Evolutionary conservation across 2,329 filamentous ascomycete genomes (phyloP).

Genomic region (Colletotrichum liaoningense): DNA sequence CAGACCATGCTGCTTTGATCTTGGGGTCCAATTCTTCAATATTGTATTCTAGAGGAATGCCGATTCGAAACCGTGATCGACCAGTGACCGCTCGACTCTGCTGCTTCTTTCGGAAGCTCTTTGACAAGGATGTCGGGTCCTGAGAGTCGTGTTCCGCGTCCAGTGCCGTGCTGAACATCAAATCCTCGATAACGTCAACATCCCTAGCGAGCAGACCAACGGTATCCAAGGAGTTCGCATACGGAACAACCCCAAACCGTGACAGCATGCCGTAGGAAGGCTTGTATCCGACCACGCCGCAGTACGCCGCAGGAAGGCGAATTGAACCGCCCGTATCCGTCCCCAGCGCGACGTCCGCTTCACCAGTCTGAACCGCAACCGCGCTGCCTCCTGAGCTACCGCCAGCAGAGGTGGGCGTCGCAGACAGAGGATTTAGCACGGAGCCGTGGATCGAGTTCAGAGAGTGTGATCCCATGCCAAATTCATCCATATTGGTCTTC

Average conservation of each 20-base stretch:
- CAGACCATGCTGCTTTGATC: constrained; percentile 78
- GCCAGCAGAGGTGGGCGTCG: constrained; percentile 72
- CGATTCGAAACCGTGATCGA: constrained; percentile 57
- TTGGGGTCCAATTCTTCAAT: constrained; percentile 79
- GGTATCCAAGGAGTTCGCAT: constrained; percentile 93
- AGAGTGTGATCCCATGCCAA: constrained; percentile 94
- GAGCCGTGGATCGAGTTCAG: constrained; percentile 75
- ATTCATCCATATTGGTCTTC: constrained; percentile 96
- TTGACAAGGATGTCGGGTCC: constrained; percentile 80
- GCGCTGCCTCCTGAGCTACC: constrained; percentile 96
- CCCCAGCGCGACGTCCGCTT: constrained; percentile 76
- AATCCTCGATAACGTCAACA: constrained; percentile 60
- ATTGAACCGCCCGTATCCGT: constrained; percentile 96
- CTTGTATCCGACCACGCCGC: constrained; percentile 86
- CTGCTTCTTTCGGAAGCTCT: constrained; percentile 64
- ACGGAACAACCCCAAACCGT: constrained; percentile 87
- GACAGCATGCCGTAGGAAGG: constrained; percentile 91
- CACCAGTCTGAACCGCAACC: constrained; percentile 77
- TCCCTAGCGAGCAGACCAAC: constrained; percentile 78
- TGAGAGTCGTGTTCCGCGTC: constrained; percentile 68
- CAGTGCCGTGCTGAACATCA: constrained; percentile 64
- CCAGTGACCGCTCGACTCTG: constrained; percentile 38
- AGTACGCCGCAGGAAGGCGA: constrained; percentile 88
- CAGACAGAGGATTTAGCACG: constrained; percentile 63
- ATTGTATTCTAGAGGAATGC: constrained; percentile 84